These are phyloP conservation scores for Ramaria rubella DNA, from an alignment of 768 basidiomycete genomes.

Conservation along the genomic window DNA sequence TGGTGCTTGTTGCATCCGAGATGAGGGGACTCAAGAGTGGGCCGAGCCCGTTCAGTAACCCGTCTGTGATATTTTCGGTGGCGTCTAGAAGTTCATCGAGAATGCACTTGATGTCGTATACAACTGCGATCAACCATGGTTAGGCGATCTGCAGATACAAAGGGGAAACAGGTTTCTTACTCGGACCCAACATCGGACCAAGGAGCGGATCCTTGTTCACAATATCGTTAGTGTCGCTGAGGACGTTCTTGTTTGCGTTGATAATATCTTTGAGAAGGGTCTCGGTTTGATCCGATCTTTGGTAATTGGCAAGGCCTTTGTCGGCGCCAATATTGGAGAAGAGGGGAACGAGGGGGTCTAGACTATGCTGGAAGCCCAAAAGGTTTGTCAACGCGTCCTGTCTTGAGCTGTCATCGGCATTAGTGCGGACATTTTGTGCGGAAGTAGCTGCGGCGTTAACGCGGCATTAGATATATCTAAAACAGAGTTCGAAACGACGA, in stretches of 20 bases:
- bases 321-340: slow-evolving; percentile 28
- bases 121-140: slow-evolving; percentile 37
- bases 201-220: slow-evolving; percentile 38
- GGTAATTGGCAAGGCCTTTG: slow-evolving; percentile 48
- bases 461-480: not conserved
- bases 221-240: slow-evolving; percentile 29
- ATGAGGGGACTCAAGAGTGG: slow-evolving; percentile 28
- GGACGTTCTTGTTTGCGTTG: slow-evolving; percentile 41
- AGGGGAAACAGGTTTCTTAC: slow-evolving; percentile 32
- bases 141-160: not conserved
- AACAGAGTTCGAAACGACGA: not conserved
- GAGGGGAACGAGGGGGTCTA: slow-evolving; percentile 17
- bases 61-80: slow-evolving; percentile 45
- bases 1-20: not conserved
- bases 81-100: slow-evolving; percentile 45
- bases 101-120: slow-evolving; percentile 56
- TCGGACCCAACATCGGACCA: slow-evolving; percentile 46
- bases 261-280: slow-evolving; percentile 42
- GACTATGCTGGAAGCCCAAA: slow-evolving; percentile 24
- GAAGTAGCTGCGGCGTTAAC: not conserved
- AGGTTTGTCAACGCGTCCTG: slow-evolving; percentile 32
- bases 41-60: slow-evolving; percentile 34
- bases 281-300: slow-evolving; percentile 38
- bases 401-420: slow-evolving; percentile 22
- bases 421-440: not conserved